Conservation (phyloP, 2,329 filamentous ascomycete genomes). For the Stachybotrys echinatus region DNA sequence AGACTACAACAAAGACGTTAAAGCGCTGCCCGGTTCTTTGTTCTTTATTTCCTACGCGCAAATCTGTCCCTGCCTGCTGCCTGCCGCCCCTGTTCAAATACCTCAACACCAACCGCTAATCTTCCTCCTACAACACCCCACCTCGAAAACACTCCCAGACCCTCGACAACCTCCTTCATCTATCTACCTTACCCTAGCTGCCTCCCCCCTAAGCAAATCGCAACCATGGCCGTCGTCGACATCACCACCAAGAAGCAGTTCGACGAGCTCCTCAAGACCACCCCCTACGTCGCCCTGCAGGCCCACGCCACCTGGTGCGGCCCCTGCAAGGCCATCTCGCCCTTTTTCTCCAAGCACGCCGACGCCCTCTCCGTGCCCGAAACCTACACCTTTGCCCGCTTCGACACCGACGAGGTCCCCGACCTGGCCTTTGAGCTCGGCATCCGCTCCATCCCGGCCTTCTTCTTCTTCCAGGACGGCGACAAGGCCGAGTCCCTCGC, state of each 20-base stretch:
- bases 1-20: no score
- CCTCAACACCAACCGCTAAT: background rate
- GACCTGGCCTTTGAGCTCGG: conserved; percentile 44
- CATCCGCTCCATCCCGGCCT: conserved; percentile 54
- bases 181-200: conserved; percentile 12
- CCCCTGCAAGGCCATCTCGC: conserved; percentile 56
- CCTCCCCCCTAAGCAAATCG: conserved; percentile 4
- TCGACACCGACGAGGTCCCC: conserved; percentile 51
- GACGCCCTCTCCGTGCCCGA: conserved; percentile 27
- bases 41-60: no score
- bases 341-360: conserved; percentile 46
- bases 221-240: conserved; percentile 27
- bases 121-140: no score
- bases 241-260: conserved; percentile 41
- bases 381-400: conserved; percentile 49
- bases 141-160: background rate
- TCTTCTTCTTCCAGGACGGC: conserved; percentile 54
- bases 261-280: conserved; percentile 39
- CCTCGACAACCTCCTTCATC: background rate
- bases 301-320: conserved; percentile 57
- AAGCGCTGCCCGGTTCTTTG: no score
- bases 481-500: conserved; percentile 38
- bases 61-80: background rate
- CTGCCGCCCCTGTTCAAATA: background rate
- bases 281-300: conserved; percentile 49